Base-by-base conservation (phyloP, 1,284 basidiomycete genomes). In the Sphagnurus paluster region DNA sequence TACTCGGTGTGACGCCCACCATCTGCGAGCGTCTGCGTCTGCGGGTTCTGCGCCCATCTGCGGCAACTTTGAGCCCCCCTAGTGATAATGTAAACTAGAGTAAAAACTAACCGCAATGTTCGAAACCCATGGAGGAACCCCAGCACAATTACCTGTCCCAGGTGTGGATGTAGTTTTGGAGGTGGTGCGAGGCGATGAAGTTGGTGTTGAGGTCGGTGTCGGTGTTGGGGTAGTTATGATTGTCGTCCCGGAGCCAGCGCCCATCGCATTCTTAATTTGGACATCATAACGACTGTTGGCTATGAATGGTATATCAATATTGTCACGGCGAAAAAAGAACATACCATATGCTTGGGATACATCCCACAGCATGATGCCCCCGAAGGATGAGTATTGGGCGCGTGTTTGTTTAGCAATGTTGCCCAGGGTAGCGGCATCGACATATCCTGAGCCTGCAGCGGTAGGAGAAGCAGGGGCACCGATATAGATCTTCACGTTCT, bases 291-390 rank as follows among this genome's bases (percentile, higher is more conserved):
- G 67, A 23, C 59, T 63, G 53, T 83, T 84, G 10, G 68, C 80
- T 82, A 13, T 4, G n/a, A 5, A 28, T 17, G 16, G 30, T 4
- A 29, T n/a, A 23, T 35, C 16, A 28, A 29, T 5, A 2, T 25
- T 5, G 26, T 20, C 13, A 17, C 8, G 2, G 14, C 9, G 2
- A n/a, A 2, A 25, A 16, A 9, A 30, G 10, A 13, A 53, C 65
- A 44, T 53, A 77, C 79, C 75, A 46, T 76, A 79, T 1, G 81
- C 80, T 57, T 82, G 77, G 2, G 79, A 82, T 0, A 71, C 77
- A 52, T 84, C 82, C 82, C 82, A 63, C 19, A 84, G 65, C 84
- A 87, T 87, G 21, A 82, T 68, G 24, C 84, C 84, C 11, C 84
- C 84, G 60, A 86, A 86, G 14, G 80, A 82, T 4, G 79, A 76